Conservation (phyloP, 139 green algal genomes). For the Chlamydomonas sphaeroides region DNA sequence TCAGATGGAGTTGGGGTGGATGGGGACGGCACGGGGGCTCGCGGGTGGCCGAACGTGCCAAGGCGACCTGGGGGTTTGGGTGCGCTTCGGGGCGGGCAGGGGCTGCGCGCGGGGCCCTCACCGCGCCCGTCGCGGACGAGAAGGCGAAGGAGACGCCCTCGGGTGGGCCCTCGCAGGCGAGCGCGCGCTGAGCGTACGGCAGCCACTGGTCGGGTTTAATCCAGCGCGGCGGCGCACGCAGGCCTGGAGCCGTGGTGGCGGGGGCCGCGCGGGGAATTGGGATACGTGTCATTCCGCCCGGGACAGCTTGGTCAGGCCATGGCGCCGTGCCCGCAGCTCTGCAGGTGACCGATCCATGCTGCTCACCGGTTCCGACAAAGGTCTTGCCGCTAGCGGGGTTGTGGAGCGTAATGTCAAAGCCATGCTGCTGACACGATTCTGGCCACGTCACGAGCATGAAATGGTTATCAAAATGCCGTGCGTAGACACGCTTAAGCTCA, state of each 20-base stretch:
- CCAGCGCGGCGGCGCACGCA: background rate
- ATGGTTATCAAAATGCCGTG: background rate
- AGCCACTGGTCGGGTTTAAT: conserved; percentile 26
- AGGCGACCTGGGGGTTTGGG: too few species aligned
- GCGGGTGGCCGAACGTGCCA: too few species aligned
- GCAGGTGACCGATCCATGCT: background rate
- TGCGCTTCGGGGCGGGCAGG: too few species aligned
- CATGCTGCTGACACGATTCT: background rate
- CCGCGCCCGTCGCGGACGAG: too few species aligned
- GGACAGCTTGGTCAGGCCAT: too few species aligned
- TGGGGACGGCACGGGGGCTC: too few species aligned
- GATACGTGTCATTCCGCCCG: too few species aligned
- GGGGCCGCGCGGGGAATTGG: too few species aligned
- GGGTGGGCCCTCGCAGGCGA: background rate
- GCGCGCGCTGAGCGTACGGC: background rate
- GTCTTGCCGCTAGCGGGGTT: background rate
- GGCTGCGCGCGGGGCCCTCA: too few species aligned
- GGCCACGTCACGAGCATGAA: background rate
- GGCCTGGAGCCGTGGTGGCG: background rate
- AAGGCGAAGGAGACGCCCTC: too few species aligned
- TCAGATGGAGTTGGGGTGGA: too few species aligned
- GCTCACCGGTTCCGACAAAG: background rate
- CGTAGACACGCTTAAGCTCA: background rate
- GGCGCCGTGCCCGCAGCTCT: too few species aligned
- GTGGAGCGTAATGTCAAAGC: conserved; percentile 9